A percentile compares a stretch with the other conserved stretches of the same genome.
These are phyloP conservation scores for Daphne laureola DNA, from an alignment of 441 rosid genomes.

Conservation along the genomic window DNA sequence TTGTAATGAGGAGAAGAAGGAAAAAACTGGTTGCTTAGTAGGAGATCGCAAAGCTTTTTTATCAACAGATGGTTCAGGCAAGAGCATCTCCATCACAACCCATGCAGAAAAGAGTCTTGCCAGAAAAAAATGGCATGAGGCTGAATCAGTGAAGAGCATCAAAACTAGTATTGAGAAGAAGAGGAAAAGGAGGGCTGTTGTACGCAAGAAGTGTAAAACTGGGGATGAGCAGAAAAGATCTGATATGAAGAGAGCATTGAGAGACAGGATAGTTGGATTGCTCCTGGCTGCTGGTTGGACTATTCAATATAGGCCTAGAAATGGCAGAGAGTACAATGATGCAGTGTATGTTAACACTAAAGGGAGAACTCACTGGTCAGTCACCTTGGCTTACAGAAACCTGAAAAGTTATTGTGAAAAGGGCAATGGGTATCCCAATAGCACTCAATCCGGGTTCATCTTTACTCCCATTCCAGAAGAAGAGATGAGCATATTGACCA, in stretches of 20 bases:
- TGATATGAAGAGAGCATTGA: constrained; percentile 44
- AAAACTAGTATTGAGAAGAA: too few species aligned
- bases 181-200: constrained; percentile 4
- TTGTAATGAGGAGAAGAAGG: neutral
- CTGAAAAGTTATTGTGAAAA: constrained; percentile 51
- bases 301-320: constrained; percentile 68
- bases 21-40: too few species aligned
- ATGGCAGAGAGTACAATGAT: constrained; percentile 50
- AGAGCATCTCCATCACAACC: too few species aligned
- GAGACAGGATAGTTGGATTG: constrained; percentile 59
- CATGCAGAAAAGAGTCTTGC: too few species aligned
- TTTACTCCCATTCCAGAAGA: constrained; percentile 66
- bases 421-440: constrained; percentile 24
- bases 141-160: too few species aligned
- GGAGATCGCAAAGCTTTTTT: too few species aligned
- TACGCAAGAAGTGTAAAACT: constrained; percentile 3
- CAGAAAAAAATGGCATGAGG: too few species aligned
- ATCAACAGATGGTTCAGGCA: too few species aligned
- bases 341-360: constrained; percentile 92
- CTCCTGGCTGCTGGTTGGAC: constrained; percentile 88
- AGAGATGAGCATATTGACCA: constrained; percentile 54
- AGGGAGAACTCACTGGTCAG: constrained; percentile 94
- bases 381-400: constrained; percentile 73
- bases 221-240: constrained; percentile 22
- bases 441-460: constrained; percentile 35